Conservation (phyloP, 768 basidiomycete genomes). For the Fomitopsis pulvina region DNA sequence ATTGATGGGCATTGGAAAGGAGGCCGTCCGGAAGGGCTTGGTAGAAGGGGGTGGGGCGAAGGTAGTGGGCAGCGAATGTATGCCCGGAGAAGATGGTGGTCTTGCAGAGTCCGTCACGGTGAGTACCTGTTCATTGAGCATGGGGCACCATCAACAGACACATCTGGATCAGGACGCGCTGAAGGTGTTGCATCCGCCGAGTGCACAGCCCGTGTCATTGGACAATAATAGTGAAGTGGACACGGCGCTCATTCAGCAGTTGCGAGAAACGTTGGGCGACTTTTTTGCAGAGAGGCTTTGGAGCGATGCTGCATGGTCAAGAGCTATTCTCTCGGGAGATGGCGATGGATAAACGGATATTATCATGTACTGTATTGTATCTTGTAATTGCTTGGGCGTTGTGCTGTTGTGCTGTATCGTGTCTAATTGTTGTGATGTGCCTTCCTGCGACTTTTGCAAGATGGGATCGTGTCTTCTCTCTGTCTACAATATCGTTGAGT, state of each 20-base stretch:
- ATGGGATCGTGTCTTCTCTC: too few species aligned
- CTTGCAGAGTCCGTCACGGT: constrained; percentile 63
- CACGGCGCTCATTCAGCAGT: constrained; percentile 33
- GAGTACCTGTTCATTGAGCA: constrained; percentile 10
- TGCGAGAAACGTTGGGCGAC: constrained; percentile 52
- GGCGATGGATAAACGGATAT: constrained; percentile 1
- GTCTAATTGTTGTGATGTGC: too few species aligned
- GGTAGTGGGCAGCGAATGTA: constrained; percentile 64
- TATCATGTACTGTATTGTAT: too few species aligned
- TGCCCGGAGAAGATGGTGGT: constrained; percentile 33
- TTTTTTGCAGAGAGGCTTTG: constrained; percentile 52
- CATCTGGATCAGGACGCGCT: constrained; percentile 48
- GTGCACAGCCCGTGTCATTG: constrained; percentile 53
- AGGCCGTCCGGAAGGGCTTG: constrained; percentile 77
- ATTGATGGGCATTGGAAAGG: constrained; percentile 77
- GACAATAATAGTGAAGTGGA: constrained; percentile 46
- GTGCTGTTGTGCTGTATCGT: background rate
- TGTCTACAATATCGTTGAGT: too few species aligned
- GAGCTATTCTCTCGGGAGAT: constrained; percentile 37
- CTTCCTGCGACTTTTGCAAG: too few species aligned
- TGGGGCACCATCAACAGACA: background rate
- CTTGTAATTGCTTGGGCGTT: background rate
- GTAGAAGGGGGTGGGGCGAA: constrained; percentile 77
- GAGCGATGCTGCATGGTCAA: constrained; percentile 60
- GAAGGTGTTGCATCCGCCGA: constrained; percentile 47